Conservation (phyloP, 2,329 filamentous ascomycete species). For the Phyllachora maydis region DNA sequence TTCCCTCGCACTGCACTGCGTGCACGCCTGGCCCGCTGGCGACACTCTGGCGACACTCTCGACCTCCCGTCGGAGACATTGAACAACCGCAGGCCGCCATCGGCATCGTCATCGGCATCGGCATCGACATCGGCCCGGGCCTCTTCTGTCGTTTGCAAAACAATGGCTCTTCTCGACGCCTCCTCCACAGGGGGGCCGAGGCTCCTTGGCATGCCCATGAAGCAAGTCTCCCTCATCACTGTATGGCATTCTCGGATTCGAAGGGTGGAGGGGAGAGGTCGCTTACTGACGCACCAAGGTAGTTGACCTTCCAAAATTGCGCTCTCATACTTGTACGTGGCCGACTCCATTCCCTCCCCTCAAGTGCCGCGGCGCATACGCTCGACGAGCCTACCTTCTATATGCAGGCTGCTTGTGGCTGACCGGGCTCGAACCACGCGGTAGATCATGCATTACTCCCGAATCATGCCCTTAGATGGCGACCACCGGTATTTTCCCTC, state of each 20-base stretch:
- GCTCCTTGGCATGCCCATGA: constrained; percentile 41
- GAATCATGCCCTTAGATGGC: constrained; percentile 69
- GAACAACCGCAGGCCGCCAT: too few relatives aligned
- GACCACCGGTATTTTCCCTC: constrained; percentile 84
- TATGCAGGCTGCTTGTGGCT: too few relatives aligned
- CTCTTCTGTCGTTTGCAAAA: too few relatives aligned
- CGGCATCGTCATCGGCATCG: too few relatives aligned
- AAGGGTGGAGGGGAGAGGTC: too few relatives aligned
- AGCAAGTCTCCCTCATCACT: constrained; percentile 45
- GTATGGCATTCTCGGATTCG: constrained; percentile 17
- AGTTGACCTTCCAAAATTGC: constrained; percentile 69
- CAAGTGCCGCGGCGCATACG: neutral
- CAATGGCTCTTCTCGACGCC: constrained; percentile 21
- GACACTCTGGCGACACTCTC: too few relatives aligned
- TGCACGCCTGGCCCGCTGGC: too few relatives aligned
- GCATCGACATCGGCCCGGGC: too few relatives aligned
- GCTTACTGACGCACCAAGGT: too few relatives aligned
- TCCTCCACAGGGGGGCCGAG: constrained; percentile 18
- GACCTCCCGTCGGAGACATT: too few relatives aligned
- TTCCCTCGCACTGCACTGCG: too few relatives aligned
- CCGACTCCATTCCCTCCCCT: constrained; percentile 7
- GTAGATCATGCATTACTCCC: constrained; percentile 90
- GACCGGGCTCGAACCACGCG: constrained; percentile 18
- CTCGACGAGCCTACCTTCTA: neutral
- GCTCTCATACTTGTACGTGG: constrained; percentile 56